Evolutionary conservation across 2,329 filamentous ascomycete genomes (phyloP).

Genomic region (Xylariaceae sp.): DNA sequence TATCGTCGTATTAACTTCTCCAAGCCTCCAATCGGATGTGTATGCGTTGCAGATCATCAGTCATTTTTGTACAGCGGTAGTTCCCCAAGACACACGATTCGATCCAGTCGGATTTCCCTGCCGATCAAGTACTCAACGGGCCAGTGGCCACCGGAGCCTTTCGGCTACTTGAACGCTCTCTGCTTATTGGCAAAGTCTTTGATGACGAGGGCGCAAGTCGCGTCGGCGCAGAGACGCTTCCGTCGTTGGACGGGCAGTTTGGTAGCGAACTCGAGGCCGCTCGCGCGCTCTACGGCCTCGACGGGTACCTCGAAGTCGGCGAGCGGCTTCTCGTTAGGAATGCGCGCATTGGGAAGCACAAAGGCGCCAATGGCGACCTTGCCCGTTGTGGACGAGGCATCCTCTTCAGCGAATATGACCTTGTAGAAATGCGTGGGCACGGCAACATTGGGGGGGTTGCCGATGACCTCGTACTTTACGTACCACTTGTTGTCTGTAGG

Average conservation of each 20-base stretch:
- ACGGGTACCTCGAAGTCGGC: constrained; percentile 91
- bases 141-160: constrained; percentile 6
- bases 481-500: constrained; percentile 86
- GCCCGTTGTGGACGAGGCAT: constrained; percentile 37
- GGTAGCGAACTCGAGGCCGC: constrained; percentile 82
- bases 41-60: background rate
- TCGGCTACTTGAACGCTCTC: constrained; percentile 43
- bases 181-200: constrained; percentile 66
- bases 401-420: constrained; percentile 93
- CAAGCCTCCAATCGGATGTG: background rate
- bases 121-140: background rate
- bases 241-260: constrained; percentile 69
- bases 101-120: background rate
- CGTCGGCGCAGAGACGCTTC: constrained; percentile 77
- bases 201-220: constrained; percentile 76
- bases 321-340: constrained; percentile 81
- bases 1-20: background rate
- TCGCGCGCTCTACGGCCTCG: constrained; percentile 86
- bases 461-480: constrained; percentile 92
- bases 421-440: constrained; percentile 99
- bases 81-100: background rate
- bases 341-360: constrained; percentile 85
- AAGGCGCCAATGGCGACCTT: constrained; percentile 89
- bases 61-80: background rate
- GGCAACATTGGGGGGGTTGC: constrained; percentile 84